These are phyloP conservation scores for Myxozyma monticola DNA, from an alignment of 805 yeast species.

Conservation along the genomic window DNA sequence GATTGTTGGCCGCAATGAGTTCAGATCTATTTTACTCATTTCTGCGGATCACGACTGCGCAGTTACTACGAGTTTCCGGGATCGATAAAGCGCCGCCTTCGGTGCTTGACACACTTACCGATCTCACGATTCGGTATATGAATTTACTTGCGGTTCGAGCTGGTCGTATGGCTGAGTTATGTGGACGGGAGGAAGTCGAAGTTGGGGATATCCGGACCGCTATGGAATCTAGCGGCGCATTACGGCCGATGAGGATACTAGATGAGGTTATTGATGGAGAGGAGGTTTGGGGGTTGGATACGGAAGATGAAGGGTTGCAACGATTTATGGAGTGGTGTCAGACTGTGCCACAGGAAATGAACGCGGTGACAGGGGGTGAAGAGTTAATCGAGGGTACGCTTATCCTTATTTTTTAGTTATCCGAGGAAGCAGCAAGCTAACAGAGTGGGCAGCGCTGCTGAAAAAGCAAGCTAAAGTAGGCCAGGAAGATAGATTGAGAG, in stretches of 20 bases:
- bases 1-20: too few species aligned
- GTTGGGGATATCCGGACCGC: constrained; percentile 74
- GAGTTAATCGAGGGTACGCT: constrained; percentile 18
- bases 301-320: constrained; percentile 26
- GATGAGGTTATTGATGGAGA: constrained; percentile 26
- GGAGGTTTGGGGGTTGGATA: constrained; percentile 17
- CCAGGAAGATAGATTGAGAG: constrained; percentile 29
- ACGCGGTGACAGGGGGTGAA: constrained; percentile 17
- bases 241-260: constrained; percentile 50
- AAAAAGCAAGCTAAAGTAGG: constrained; percentile 25
- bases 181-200: constrained; percentile 49
- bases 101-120: constrained; percentile 74
- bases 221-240: constrained; percentile 54
- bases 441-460: constrained; percentile 12
- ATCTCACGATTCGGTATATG: constrained; percentile 66
- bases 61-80: constrained; percentile 75
- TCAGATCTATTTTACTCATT: constrained; percentile 26
- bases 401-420: not conserved
- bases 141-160: constrained; percentile 55
- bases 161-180: constrained; percentile 48
- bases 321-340: constrained; percentile 28
- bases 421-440: not conserved
- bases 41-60: constrained; percentile 35
- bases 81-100: constrained; percentile 75
- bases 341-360: constrained; percentile 11